Base-by-base conservation (phyloP, 2,329 filamentous ascomycete genomes). In the Paecilomyces sp. region DNA sequence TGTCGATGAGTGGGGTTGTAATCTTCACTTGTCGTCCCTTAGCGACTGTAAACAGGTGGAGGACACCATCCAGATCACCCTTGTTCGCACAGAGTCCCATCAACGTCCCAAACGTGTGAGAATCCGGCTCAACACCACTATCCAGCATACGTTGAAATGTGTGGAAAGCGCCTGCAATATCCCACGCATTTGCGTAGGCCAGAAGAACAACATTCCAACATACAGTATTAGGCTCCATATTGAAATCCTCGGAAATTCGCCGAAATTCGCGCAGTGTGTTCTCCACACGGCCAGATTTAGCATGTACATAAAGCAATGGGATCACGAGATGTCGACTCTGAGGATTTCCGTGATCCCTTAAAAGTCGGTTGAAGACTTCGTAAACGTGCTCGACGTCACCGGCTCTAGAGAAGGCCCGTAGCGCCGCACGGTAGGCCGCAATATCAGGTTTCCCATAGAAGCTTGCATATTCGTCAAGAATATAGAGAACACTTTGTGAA, bases 191-290 rank as follows among this genome's bases (percentile, higher is more conserved):
- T 18, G 82, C 81, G 72, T 92, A 84, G 2, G 88, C 87, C 67
- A 88, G 85, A 54, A 97, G 79, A 30, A 96, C 74, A 24, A 87
- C 86, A 68, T 96, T 96, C 88, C 89, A 96, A 63, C 83, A 85
- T 36, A 79, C 71, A 1, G 82, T 72, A 63, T 85, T 84, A 6
- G 87, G 88, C 51, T 77, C 64, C 15, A 88, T 66, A 0, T 77
- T 74, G 66, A 86, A 87, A 56, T 84, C 78, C 6, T 75, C 66
- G 25, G 71, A 69, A 59, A 94, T 84, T n/a, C 81, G 78, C 54
- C 84, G 69, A 62, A 97, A 88, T 36, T 87, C 82, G 22, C 77
- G 72, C 56, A 83, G 76, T 0, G 88, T 85, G 56, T 83, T 79
- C 3, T 77, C 68, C 0, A 88, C 72, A 64, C 96, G 85, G 2